Evolutionary conservation across 2,329 filamentous ascomycete species (phyloP).

Genomic region (Gaeumannomyces tritici): DNA sequence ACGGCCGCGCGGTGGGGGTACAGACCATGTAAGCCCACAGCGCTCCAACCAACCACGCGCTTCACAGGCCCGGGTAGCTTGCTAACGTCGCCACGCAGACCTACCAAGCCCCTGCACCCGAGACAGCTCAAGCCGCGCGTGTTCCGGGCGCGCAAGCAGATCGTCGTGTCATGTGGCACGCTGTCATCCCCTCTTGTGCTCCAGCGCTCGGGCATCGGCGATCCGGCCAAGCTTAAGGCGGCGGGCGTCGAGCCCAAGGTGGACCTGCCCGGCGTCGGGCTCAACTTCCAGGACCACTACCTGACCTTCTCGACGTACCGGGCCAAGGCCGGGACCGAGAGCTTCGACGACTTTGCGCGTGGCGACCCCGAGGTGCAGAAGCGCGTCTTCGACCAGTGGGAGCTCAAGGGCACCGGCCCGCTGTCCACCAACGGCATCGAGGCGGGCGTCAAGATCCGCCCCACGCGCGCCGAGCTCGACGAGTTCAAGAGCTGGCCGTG

Average conservation of each 20-base stretch:
- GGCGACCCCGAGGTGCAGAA: conserved; percentile 67
- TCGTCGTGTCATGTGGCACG: conserved; percentile 64
- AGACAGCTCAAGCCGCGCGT: conserved; percentile 38
- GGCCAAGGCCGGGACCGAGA: conserved; percentile 66
- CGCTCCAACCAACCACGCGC: no score
- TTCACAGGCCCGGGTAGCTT: no score
- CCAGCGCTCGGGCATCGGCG: conserved; percentile 64
- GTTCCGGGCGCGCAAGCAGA: conserved; percentile 63
- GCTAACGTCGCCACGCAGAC: conserved; percentile 12
- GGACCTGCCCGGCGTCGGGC: conserved; percentile 62
- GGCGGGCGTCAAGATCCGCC: conserved; percentile 68
- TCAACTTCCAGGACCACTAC: conserved; percentile 72
- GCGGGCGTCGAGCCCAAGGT: conserved; percentile 61
- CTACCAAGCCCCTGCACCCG: conserved; percentile 57
- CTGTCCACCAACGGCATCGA: conserved; percentile 73
- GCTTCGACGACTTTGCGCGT: conserved; percentile 71
- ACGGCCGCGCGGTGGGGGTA: conserved; percentile 62
- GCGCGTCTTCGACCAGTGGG: conserved; percentile 67
- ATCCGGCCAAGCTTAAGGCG: conserved; percentile 60
- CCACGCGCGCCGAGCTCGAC: conserved; percentile 56
- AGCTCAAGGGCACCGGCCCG: conserved; percentile 68
- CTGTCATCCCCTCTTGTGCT: conserved; percentile 66
- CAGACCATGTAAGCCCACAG: conserved; percentile 42
- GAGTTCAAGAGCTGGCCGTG: conserved; percentile 66
- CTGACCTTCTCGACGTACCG: conserved; percentile 62